Percentiles rank a stretch among this genome's conserved stretches.
Evolutionary conservation across 768 basidiomycete species (phyloP).

Genomic region (Flagelloscypha sp.): DNA sequence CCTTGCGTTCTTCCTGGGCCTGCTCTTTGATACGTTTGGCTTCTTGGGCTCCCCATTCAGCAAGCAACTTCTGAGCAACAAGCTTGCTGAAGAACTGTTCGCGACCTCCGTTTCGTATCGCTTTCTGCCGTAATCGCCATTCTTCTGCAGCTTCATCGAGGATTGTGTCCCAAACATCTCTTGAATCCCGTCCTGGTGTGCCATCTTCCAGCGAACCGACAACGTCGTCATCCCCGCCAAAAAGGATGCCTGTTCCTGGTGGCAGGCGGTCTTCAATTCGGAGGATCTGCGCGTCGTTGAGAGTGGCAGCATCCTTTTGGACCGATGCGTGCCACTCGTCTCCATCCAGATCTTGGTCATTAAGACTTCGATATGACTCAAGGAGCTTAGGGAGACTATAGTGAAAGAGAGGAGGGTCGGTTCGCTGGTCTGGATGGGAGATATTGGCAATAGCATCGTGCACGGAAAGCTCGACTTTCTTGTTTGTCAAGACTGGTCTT

Average conservation of each 20-base stretch:
- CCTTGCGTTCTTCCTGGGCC: conserved; percentile 55
- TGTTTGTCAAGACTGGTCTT: conserved; percentile 32
- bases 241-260: conserved; percentile 27
- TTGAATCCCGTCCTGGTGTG: conserved; percentile 23
- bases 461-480: conserved; percentile 61
- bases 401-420: conserved; percentile 41
- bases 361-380: conserved; percentile 50
- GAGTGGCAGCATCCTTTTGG: conserved; percentile 24
- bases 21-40: conserved; percentile 52
- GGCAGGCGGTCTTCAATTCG: conserved; percentile 30
- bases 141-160: conserved; percentile 34
- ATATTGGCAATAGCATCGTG: conserved; percentile 50
- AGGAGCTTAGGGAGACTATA: conserved; percentile 51
- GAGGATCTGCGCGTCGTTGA: conserved; percentile 25
- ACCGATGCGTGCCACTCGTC: conserved; percentile 30
- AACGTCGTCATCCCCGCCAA: conserved; percentile 20
- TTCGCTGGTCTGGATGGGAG: conserved; percentile 63
- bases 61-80: conserved; percentile 58
- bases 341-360: conserved; percentile 39
- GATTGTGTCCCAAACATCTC: conserved; percentile 54
- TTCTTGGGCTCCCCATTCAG: conserved; percentile 67
- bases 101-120: conserved; percentile 23
- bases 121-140: conserved; percentile 17
- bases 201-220: too few relatives aligned
- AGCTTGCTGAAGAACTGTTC: conserved; percentile 39